Evolutionary conservation across 371 early-diverging fungal species (phyloP), one percentile per base, ranked within the genome.

Genomic region (Lichtheimia ornata): DNA sequence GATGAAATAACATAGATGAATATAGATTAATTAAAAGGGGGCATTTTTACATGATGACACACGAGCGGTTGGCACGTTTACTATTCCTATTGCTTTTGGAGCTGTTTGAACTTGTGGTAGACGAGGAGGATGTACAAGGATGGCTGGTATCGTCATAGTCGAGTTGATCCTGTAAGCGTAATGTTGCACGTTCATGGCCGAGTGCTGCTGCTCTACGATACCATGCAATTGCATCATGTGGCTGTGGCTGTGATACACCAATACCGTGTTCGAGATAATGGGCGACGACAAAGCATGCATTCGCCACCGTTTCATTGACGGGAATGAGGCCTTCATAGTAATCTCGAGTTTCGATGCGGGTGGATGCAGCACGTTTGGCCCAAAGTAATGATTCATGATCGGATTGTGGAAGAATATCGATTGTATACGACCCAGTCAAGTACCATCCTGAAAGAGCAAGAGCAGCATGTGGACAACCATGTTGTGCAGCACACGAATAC

Each of bases 371-470:
- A 69, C 12, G 90, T 88, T 92, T 88, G 88, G 65, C 65, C 65
- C 75, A 78, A 43, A 89, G 76, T 56, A 90, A 94, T 5, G 95
- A 94, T 65, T 94, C 88, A n/a, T 79, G 80, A 65, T 95, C 94
- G 40, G 84, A 86, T 69, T 91, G 93, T 57, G 82, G 76, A 70
- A 95, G 67, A 12, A 91, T 77, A 4, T 82, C 86, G 2, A 53
- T 7, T 4, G 62, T 55, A 41, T 89, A 89, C 77, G 83, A 61
- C 79, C 95, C 95, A 2, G 94, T 94, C 61, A 95, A 72, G 60
- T 93, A 95, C 94, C 94, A 95, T 5, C 92, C 91, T 0, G 93
- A 89, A 9, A 95, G 77, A 14, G 93, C 95, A 43, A 95, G 69
- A 63, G 93, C 90, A 4, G 88, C 89, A 44, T 93, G 91, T 4